phyloP scores from a whole-genome alignment of 2,329 filamentous ascomycete genomes.

The Beauveria sp. region DNA sequence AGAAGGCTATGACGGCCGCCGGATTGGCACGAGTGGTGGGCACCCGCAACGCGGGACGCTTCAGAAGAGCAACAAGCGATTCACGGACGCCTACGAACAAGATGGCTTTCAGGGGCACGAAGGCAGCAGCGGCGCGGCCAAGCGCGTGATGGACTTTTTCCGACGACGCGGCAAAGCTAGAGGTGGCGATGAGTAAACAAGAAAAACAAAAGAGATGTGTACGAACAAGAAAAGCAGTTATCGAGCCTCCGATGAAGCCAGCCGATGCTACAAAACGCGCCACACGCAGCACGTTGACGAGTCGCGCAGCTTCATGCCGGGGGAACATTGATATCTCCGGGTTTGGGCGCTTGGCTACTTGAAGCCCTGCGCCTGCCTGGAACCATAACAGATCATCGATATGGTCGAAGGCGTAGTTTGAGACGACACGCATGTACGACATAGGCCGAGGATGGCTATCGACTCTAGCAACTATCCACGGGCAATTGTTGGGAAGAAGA shows the following conservation, averaged over 20 bases:
- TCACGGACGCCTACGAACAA: slow-evolving; percentile 83
- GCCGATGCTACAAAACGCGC: background rate
- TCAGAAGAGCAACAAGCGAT: slow-evolving; percentile 81
- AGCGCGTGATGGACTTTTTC: slow-evolving; percentile 98
- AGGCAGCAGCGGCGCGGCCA: slow-evolving; percentile 78
- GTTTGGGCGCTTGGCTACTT: background rate
- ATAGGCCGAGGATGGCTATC: background rate
- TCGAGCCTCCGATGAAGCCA: background rate
- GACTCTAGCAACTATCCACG: background rate
- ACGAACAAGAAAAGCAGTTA: background rate
- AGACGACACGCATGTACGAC: background rate
- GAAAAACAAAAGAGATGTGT: background rate
- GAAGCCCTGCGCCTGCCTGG: background rate
- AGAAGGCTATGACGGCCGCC: slow-evolving; percentile 34
- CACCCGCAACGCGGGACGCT: slow-evolving; percentile 49
- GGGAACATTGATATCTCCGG: too few relatives aligned
- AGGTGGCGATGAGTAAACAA: slow-evolving; percentile 47
- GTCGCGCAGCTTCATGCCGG: background rate
- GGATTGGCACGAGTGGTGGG: slow-evolving; percentile 25
- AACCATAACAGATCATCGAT: background rate
- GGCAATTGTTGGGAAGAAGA: background rate
- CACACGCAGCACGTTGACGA: background rate
- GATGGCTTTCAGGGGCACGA: slow-evolving; percentile 58
- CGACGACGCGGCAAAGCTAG: slow-evolving; percentile 73
- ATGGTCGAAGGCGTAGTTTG: background rate